Percentiles rank a stretch among this genome's conserved stretches.
Conservation (phyloP, 495 filamentous ascomycete species). For the Xylaria grammica region DNA sequence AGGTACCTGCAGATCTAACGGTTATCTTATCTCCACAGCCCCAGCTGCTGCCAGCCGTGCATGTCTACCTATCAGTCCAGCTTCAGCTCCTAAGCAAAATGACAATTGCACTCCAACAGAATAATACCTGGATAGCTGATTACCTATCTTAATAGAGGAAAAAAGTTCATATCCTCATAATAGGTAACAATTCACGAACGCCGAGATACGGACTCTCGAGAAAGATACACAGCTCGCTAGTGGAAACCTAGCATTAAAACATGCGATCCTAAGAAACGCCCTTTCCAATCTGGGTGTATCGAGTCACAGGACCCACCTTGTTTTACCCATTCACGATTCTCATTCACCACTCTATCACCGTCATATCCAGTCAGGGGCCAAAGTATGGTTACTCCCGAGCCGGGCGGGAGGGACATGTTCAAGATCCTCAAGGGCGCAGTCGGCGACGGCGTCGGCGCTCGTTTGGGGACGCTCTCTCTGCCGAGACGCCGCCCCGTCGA, state of each 20-base stretch:
- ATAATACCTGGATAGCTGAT: not conserved
- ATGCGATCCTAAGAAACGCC: too few relatives aligned
- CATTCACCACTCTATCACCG: not conserved
- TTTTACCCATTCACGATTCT: not conserved
- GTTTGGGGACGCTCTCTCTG: conserved; percentile 69
- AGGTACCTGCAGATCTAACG: too few relatives aligned
- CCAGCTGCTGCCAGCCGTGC: not conserved
- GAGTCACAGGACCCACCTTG: not conserved
- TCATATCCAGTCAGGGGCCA: not conserved
- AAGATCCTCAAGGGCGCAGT: conserved; percentile 44
- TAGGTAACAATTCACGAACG: too few relatives aligned
- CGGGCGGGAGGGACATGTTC: conserved; percentile 37
- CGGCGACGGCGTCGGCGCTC: conserved; percentile 40
- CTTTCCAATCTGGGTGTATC: too few relatives aligned
- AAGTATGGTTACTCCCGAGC: conserved; percentile 23
- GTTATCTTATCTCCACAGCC: conserved; percentile 4
- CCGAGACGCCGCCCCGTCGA: conserved; percentile 64
- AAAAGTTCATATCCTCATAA: too few relatives aligned
- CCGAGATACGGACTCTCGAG: too few relatives aligned
- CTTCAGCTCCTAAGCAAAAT: not conserved
- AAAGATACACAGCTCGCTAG: too few relatives aligned
- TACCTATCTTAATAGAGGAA: too few relatives aligned
- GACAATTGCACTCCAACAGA: not conserved
- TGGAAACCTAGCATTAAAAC: too few relatives aligned
- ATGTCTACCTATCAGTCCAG: not conserved